Evolutionary conservation across 2,329 filamentous ascomycete species (phyloP), one percentile per base, ranked within the genome.

Genomic region (Pestalotiopsis sp.): DNA sequence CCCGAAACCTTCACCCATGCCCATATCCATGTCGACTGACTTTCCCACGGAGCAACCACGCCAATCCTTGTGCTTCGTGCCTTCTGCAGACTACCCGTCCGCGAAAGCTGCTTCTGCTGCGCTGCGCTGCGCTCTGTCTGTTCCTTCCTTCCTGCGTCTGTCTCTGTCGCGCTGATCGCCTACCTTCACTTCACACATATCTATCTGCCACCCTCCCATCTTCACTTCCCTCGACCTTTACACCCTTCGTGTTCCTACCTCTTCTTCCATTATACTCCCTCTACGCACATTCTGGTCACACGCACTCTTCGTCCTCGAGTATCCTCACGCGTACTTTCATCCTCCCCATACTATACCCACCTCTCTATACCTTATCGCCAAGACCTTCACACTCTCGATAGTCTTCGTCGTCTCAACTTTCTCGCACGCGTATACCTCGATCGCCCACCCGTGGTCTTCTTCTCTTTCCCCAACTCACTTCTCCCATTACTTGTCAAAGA

Each of bases 391-490:
- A 59, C 56, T 64, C 41, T 67, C 17, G 20, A 52, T 52, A 52
- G 45, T 52, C 45, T 52, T 52, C 45, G n/a, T 20, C 45, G 12
- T 20, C 20, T 9, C 17, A 52, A 52, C 17, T 52, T 52, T 52
- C 45, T 20, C 20, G 45, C 17, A 17, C 17, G 45, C 45, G 45
- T 52, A 20, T n/a, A 52, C 45, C 45, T 52, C 45, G 45, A 52
- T 52, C 45, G 57, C 31, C 62, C 17, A 41, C 11, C 20, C n/a
- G 14, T 49, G 62, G 38, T 36, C 11, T 58, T 45, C 57, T 68
- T 72, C 72, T 68, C 72, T 72, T 69, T 72, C n/a, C 31, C 31
- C 31, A 62, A 72, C 72, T 70, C 73, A 75, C 74, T 72, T 73
- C 73, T 66, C 23, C 63, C 63, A 66, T 66, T 45, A 25, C 6